phyloP scores from a whole-genome alignment of 345 rosid species.

The Brassica juncea region DNA sequence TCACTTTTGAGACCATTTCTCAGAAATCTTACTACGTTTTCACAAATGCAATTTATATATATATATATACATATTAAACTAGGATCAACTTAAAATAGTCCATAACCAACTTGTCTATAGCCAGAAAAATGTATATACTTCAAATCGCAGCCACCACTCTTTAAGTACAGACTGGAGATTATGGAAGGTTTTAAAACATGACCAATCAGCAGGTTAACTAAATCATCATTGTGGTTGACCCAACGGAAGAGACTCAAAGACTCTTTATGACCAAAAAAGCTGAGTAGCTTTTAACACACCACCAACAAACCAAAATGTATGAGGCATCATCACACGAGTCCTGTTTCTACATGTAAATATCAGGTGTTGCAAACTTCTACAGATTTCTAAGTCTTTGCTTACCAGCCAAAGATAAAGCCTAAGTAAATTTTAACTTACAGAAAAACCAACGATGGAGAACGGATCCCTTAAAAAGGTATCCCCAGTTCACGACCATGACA shows the following conservation, averaged over 20 bases:
- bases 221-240: background rate
- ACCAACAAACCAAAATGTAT: background rate
- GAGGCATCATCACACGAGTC: background rate
- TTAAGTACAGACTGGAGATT: background rate
- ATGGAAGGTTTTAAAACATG: background rate
- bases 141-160: background rate
- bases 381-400: background rate
- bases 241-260: background rate
- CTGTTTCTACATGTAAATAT: background rate
- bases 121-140: background rate
- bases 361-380: background rate
- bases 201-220: background rate
- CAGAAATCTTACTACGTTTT: conserved; percentile 1
- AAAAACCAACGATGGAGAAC: background rate
- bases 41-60: background rate
- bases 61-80: background rate
- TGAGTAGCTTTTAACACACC: background rate
- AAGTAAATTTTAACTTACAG: background rate
- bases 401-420: background rate
- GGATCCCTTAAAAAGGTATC: conserved; percentile 13
- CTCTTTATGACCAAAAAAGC: background rate
- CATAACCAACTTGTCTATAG: background rate
- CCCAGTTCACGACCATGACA: conserved; percentile 10
- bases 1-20: conserved; percentile 13
- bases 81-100: background rate